Evolutionary conservation across 192 early-diverging fungal species (phyloP).

Genomic region (Coemansia sp.): DNA sequence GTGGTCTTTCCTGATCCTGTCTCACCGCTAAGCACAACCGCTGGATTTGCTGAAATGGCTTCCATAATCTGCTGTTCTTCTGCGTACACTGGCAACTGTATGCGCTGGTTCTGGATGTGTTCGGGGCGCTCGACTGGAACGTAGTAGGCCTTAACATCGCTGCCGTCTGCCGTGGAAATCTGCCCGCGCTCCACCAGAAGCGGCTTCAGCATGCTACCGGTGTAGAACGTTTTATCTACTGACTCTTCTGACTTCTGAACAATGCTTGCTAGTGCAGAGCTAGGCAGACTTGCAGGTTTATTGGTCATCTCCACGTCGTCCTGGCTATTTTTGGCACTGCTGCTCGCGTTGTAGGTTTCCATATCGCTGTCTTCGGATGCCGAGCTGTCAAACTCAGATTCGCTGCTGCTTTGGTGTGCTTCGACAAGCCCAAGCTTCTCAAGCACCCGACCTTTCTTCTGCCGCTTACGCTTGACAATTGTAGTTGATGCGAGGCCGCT

Average conservation of each 20-base stretch:
- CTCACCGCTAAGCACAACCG: slow-evolving; percentile 94
- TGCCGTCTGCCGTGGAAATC: not conserved
- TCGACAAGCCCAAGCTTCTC: slow-evolving; percentile 34
- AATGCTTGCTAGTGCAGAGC: no score
- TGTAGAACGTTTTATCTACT: slow-evolving; percentile 23
- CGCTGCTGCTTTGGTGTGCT: slow-evolving; percentile 18
- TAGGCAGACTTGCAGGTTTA: not conserved
- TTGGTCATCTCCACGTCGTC: not conserved
- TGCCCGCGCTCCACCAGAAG: slow-evolving; percentile 22
- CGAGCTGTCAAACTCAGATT: slow-evolving; percentile 75
- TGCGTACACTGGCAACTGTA: slow-evolving; percentile 82
- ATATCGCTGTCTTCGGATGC: slow-evolving; percentile 48
- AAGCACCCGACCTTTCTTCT: slow-evolving; percentile 55
- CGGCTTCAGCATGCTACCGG: slow-evolving; percentile 44
- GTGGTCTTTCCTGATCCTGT: slow-evolving; percentile 98
- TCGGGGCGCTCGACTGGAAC: slow-evolving; percentile 75
- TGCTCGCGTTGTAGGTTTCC: not conserved
- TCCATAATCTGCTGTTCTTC: slow-evolving; percentile 99
- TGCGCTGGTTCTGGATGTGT: slow-evolving; percentile 71
- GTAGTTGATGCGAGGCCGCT: slow-evolving; percentile 35
- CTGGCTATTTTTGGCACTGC: slow-evolving; percentile 5
- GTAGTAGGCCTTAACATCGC: slow-evolving; percentile 56
- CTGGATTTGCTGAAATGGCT: slow-evolving; percentile 79
- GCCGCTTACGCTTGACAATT: slow-evolving; percentile 56
- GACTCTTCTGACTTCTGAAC: not conserved